These are phyloP conservation scores for Dendrobium chrysotoxum DNA, from an alignment of 106 monocot species.

Conservation along the genomic window DNA sequence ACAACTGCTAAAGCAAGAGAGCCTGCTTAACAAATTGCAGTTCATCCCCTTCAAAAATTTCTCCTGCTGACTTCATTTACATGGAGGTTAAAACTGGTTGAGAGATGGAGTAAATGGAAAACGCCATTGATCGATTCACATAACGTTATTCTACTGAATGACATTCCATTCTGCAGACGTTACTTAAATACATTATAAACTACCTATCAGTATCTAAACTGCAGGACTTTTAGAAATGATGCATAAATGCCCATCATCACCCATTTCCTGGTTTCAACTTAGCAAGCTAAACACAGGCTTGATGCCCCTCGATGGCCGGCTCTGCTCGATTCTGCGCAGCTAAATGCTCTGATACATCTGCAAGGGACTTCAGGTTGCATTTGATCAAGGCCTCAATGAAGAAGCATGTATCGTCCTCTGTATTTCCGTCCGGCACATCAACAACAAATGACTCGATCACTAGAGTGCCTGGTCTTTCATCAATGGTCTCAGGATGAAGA, in stretches of 20 bases:
- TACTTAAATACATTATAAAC: too few species aligned
- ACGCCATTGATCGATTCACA: not conserved
- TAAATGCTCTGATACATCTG: slow-evolving; percentile 36
- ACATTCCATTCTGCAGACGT: not conserved
- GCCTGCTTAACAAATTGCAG: not conserved
- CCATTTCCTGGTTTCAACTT: too few species aligned
- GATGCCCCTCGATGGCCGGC: slow-evolving; percentile 8
- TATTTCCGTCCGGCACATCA: slow-evolving; percentile 68
- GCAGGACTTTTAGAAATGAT: too few species aligned
- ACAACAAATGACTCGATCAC: slow-evolving; percentile 71
- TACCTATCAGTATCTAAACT: too few species aligned
- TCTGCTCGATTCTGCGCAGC: slow-evolving; percentile 20
- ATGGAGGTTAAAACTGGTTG: not conserved
- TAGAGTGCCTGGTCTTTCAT: slow-evolving; percentile 51
- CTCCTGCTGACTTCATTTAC: not conserved
- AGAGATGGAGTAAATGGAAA: not conserved
- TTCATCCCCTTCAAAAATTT: not conserved
- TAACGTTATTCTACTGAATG: not conserved
- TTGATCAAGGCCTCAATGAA: slow-evolving; percentile 63
- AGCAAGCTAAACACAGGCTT: too few species aligned
- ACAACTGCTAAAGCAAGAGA: not conserved
- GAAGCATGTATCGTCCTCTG: slow-evolving; percentile 58
- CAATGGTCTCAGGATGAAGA: slow-evolving; percentile 47
- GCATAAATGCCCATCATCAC: too few species aligned
- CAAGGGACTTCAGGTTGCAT: slow-evolving; percentile 57